A percentile compares a stretch with the other conserved stretches of the same genome.
phyloP scores from a whole-genome alignment of 1,139 yeast genomes.

The Debaryomyces nepalensis region DNA sequence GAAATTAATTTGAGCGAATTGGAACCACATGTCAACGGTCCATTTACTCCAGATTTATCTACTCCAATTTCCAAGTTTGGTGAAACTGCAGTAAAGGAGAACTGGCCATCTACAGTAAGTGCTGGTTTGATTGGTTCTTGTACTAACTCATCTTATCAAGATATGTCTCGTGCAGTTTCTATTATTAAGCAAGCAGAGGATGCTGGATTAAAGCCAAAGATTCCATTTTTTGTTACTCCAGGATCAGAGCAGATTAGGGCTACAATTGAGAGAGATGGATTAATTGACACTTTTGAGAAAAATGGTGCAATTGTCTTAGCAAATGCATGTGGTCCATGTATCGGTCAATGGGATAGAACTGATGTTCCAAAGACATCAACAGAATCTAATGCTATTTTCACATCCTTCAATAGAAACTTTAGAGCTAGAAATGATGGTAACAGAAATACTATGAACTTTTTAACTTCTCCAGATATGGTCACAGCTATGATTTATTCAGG shows the following conservation, averaged over 20 bases:
- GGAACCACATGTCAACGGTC: slow-evolving; percentile 93
- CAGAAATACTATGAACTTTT: slow-evolving; percentile 93
- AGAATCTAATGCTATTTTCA: slow-evolving; percentile 81
- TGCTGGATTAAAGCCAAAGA: slow-evolving; percentile 88
- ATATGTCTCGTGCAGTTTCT: slow-evolving; percentile 93
- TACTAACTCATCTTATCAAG: slow-evolving; percentile 97
- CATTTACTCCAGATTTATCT: slow-evolving; percentile 92
- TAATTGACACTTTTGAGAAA: slow-evolving; percentile 74
- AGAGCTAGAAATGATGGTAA: slow-evolving; percentile 97
- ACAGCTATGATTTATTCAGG: slow-evolving; percentile 97
- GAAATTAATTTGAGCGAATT: slow-evolving; percentile 75
- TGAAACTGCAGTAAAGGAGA: slow-evolving; percentile 61
- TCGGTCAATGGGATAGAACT: slow-evolving; percentile 96
- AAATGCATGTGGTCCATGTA: slow-evolving; percentile 99
- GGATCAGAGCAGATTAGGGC: slow-evolving; percentile 99
- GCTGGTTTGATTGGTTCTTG: slow-evolving; percentile 98
- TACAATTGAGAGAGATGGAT: slow-evolving; percentile 93
- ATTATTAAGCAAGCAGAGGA: slow-evolving; percentile 82
- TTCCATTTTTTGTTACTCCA: slow-evolving; percentile 93
- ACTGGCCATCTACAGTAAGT: slow-evolving; percentile 80
- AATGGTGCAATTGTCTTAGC: slow-evolving; percentile 92
- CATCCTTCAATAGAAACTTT: slow-evolving; percentile 96
- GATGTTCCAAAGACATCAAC: slow-evolving; percentile 67
- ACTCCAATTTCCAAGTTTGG: slow-evolving; percentile 82
- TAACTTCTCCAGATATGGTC: slow-evolving; percentile 96